Evolutionary conservation across 208 protist genomes (phyloP).

Genomic region (Tritrichomonas musculus): DNA sequence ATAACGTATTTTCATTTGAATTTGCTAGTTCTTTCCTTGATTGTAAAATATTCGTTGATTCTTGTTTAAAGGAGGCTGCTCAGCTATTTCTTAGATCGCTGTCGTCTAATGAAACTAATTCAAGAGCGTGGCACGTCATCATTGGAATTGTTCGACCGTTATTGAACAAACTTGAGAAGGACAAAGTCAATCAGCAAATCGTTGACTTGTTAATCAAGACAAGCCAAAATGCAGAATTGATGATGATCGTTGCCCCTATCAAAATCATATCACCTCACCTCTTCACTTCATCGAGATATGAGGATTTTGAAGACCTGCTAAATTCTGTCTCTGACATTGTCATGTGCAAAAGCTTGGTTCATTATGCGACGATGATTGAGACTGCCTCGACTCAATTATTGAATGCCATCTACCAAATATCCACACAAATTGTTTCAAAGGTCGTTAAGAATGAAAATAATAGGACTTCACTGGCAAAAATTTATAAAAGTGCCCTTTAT

Average conservation of each 20-base stretch:
- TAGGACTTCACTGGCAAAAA: neutral
- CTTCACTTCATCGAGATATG: neutral
- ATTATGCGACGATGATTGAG: neutral
- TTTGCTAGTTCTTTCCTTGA: neutral
- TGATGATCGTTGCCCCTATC: neutral
- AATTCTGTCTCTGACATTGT: neutral
- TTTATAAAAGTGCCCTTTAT: neutral
- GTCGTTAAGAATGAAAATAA: slow-evolving; percentile 3
- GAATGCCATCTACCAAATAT: neutral
- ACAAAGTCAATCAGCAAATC: neutral
- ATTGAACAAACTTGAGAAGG: neutral
- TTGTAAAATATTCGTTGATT: neutral
- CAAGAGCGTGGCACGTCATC: neutral
- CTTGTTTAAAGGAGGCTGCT: neutral
- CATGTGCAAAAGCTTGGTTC: neutral
- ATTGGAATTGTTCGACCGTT: neutral
- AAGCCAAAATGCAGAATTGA: neutral
- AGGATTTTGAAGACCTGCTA: neutral
- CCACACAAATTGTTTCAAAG: neutral
- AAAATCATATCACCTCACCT: neutral
- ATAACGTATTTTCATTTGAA: neutral
- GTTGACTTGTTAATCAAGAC: slow-evolving; percentile 16
- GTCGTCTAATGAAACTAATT: no score
- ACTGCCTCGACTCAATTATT: neutral
- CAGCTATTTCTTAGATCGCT: neutral